These are phyloP conservation scores for Crithidia sp. DNA, from an alignment of 208 protist species.

Conservation along the genomic window DNA sequence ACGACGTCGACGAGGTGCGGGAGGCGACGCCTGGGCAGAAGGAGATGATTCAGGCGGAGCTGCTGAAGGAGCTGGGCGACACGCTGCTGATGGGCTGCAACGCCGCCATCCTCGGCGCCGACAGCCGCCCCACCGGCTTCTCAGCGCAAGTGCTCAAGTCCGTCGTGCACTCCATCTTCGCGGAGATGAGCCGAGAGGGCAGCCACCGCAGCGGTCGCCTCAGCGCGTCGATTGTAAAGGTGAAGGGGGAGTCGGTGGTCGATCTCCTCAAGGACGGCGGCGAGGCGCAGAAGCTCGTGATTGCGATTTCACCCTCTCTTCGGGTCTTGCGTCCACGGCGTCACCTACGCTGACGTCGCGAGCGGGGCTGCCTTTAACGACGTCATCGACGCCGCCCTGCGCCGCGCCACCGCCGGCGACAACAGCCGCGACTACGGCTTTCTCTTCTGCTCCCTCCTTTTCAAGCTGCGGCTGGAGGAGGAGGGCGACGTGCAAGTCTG, in stretches of 20 bases:
- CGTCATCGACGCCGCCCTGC: slow-evolving; percentile 53
- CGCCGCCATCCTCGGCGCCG: slow-evolving; percentile 68
- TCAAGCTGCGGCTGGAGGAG: slow-evolving; percentile 64
- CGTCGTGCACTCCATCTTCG: slow-evolving; percentile 61
- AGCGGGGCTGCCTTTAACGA: slow-evolving; percentile 46
- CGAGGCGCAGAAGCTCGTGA: slow-evolving; percentile 65
- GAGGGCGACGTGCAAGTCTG: slow-evolving; percentile 76
- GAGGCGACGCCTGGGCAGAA: slow-evolving; percentile 38
- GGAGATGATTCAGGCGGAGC: slow-evolving; percentile 42
- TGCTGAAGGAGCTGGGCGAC: slow-evolving; percentile 65
- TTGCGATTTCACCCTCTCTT: slow-evolving; percentile 85
- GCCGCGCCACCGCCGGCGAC: slow-evolving; percentile 30
- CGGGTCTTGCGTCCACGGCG: slow-evolving; percentile 78
- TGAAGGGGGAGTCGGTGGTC: slow-evolving; percentile 67
- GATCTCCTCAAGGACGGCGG: slow-evolving; percentile 53
- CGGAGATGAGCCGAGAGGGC: slow-evolving; percentile 35
- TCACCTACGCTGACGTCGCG: slow-evolving; percentile 44
- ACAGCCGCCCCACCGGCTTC: slow-evolving; percentile 58
- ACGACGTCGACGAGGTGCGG: slow-evolving; percentile 80
- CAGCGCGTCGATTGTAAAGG: slow-evolving; percentile 67
- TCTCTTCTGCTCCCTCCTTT: slow-evolving; percentile 69
- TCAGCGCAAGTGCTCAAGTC: slow-evolving; percentile 62
- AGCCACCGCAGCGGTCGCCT: slow-evolving; percentile 39
- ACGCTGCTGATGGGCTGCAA: slow-evolving; percentile 71
- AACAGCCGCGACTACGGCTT: slow-evolving; percentile 63